Evolutionary conservation across 2,329 filamentous ascomycete species (phyloP), one percentile per base, ranked within the genome.

Genomic region (Pseudocercospora eumusae): DNA sequence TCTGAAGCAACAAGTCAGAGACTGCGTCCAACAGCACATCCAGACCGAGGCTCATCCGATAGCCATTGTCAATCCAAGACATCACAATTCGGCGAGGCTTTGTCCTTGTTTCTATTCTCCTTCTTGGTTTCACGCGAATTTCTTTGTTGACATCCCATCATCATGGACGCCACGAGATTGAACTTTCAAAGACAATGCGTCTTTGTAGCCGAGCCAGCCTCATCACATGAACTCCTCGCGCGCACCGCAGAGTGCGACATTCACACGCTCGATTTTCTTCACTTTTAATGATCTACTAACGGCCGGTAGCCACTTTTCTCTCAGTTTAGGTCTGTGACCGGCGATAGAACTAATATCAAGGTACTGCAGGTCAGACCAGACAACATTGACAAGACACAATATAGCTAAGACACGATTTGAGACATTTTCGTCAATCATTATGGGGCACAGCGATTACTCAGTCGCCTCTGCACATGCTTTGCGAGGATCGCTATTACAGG

Each of bases 21-120:
- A 20, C 28, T 23, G 23, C 52, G 27, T 54, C 52, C n/a, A 18
- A n/a, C 28, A 54, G 28, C 52, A 33, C 52, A 20, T 18, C 18
- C 52, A 54, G 28, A 25, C 52, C 28, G 52, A 36, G 52, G 28
- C 55, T 57, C n/a, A 44, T 28, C 13, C 33, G 54, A 59, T 57
- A 47, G 40, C 55, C 58, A 56, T 65, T 63, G 56, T 63, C 45
- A 28, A 57, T 28, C 27, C 55, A 47, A 57, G 55, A 57, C 40
- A 44, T 33, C 21, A 28, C 36, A 27, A 57, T 57, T 45, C 21
- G 40, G 10, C 49, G 40, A 27, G 18, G 27, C 62, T 68, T 66
- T 68, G 64, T 63, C 42, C 54, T 49, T 56, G 54, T 57, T 64
- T 27, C 66, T 64, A 64, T 66, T 68, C 59, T 65, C 23, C 54